Conservation (phyloP, 108 stramenopile genomes). For the Thalassiosira profunda region DNA sequence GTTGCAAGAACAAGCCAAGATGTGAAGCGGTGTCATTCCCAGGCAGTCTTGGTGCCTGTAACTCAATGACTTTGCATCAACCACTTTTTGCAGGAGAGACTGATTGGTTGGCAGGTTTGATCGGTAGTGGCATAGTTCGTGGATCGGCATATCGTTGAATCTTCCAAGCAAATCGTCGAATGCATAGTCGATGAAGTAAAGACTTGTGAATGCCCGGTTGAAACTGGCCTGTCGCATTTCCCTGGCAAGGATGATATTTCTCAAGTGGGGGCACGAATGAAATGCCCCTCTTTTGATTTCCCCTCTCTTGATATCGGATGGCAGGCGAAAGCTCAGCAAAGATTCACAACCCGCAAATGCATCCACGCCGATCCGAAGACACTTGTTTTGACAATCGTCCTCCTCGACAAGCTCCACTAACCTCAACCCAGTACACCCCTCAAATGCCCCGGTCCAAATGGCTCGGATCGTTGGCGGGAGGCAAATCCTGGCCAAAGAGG, state of each 20-base stretch:
- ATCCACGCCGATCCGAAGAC: no score
- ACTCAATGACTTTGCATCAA: neutral
- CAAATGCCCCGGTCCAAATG: neutral
- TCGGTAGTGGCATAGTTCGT: neutral
- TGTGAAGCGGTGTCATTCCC: constrained; percentile 5
- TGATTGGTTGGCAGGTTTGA: neutral
- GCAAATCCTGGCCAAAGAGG: neutral
- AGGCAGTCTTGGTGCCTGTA: neutral
- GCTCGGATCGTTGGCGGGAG: neutral
- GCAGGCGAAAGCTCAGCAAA: no score
- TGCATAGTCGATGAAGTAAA: neutral
- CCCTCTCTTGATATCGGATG: no score
- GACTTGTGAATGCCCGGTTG: neutral
- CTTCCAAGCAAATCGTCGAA: neutral
- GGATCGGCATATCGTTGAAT: neutral
- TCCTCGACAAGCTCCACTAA: neutral
- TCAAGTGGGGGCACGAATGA: no score
- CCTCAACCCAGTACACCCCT: neutral
- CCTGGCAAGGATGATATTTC: no score
- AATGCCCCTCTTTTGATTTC: no score
- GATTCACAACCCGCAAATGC: no score
- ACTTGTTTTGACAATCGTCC: no score
- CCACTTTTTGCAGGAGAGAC: neutral
- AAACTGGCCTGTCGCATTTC: neutral
- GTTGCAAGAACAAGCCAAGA: neutral